Base-by-base conservation (phyloP, 768 basidiomycete species). In the Russula griseocarnosa region DNA sequence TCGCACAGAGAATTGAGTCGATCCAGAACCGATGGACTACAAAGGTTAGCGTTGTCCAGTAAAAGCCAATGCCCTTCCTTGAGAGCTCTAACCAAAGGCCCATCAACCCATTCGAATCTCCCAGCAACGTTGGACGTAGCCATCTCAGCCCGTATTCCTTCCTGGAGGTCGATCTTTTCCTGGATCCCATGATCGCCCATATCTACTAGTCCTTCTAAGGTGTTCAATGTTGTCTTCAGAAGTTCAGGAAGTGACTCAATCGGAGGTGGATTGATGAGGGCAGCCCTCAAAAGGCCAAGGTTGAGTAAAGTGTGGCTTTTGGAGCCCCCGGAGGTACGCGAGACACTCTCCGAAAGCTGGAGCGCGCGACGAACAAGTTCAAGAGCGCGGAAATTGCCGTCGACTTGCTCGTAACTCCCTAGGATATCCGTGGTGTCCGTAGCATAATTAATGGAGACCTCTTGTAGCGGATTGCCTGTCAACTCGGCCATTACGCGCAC, bases 1-100 rank as follows among this genome's bases (percentile, higher is more conserved):
- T 99, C 97, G 73, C 96, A 98, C 11, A 99, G 84, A 34, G 94
- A 94, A 74, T 99, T 99, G 46, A 99, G 84, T 40, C 97, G 84
- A 76, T 99, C 97, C 24, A 99, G 83, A 18, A 99, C 94, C 14
- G 97, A 96, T 2, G 96, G 87, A 66, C 85, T 95, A 77, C 97
- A 99, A 20, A 94, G 80, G 70, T 99, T 99, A 50, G 97, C 95
- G 60, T 86, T 88, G 67, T 97, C 93, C 60, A 99, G 81, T 50
- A 97, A 77, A 51, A 96, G 76, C 95, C 97, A 98, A 69, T 88
- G 81, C 3, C 97, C 97, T 11, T 79, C 76, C 72, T 87, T 91
- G 79, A 98, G 84, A 2, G 97, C 94, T 53, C 78, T 81, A 54
- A 97, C 79, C 32, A 99, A 79, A 10, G 94, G 92, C 0, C 97